Conservation (phyloP, 2,329 filamentous ascomycete species). For the Penicillium sclerotiorum region DNA sequence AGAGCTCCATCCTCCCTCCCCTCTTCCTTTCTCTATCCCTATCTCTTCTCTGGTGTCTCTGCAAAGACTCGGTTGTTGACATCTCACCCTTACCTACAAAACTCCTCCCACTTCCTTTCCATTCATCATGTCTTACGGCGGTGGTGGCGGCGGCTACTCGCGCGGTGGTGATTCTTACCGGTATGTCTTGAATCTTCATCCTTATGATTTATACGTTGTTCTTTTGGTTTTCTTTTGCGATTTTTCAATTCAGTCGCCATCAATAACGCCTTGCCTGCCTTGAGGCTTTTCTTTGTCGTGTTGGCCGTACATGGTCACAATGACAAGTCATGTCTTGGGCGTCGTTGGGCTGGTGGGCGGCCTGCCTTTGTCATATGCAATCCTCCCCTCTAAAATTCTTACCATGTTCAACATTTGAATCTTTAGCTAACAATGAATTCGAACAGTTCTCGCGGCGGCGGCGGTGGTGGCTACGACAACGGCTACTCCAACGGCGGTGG, state of each 20-base stretch:
- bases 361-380: background rate
- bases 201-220: conserved; percentile 3
- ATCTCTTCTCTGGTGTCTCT: conserved; percentile 24
- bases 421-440: conserved; percentile 12
- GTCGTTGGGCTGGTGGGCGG: background rate
- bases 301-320: no score
- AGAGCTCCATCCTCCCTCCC: background rate
- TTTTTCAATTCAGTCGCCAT: no score
- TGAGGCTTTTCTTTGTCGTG: no score
- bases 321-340: conserved; percentile 6
- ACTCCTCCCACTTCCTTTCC: background rate
- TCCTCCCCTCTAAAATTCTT: background rate
- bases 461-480: conserved; percentile 54
- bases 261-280: no score
- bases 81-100: conserved; percentile 7
- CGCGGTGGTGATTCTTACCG: conserved; percentile 59
- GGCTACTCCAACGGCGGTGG: conserved; percentile 50
- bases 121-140: conserved; percentile 70
- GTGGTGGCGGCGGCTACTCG: conserved; percentile 45
- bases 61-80: no score
- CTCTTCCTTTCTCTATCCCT: background rate
- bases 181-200: conserved; percentile 30
- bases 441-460: conserved; percentile 46
- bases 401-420: background rate
- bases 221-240: no score